These are phyloP conservation scores for Brassica nigra DNA, from an alignment of 345 rosid species.

Conservation along the genomic window DNA sequence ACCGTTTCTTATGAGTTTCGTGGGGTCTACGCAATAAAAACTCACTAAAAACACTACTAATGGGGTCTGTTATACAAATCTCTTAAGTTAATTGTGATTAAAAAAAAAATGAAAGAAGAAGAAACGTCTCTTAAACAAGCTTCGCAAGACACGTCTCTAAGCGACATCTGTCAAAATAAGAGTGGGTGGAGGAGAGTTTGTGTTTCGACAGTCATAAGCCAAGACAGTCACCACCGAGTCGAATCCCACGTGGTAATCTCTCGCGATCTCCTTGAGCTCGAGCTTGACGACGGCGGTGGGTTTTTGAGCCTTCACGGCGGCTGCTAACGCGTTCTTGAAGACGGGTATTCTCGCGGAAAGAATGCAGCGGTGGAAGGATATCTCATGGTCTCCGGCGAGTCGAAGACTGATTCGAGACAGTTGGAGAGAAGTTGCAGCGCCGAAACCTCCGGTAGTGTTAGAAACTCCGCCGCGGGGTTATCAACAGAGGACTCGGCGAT, in stretches of 20 bases:
- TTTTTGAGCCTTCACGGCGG: conserved; percentile 41
- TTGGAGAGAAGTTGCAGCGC: conserved; percentile 60
- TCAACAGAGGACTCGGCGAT: conserved; percentile 39
- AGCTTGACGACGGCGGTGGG: conserved; percentile 36
- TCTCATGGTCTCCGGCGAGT: conserved; percentile 52
- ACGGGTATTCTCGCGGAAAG: conserved; percentile 62
- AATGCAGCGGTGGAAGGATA: conserved; percentile 80
- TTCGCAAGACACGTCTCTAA: too few species aligned
- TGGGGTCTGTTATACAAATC: too few species aligned
- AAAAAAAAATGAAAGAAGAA: too few species aligned
- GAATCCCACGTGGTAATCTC: conserved; percentile 54
- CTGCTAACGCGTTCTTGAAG: conserved; percentile 57
- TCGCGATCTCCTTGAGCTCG: conserved; percentile 61
- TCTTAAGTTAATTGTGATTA: too few species aligned
- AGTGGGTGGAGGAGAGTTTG: too few species aligned
- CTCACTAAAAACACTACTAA: too few species aligned
- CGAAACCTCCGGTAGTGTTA: conserved; percentile 21
- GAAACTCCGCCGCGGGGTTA: conserved; percentile 4
- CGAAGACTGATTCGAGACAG: conserved; percentile 56
- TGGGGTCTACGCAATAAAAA: too few species aligned
- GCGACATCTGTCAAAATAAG: too few species aligned
- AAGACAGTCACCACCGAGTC: conserved; percentile 64
- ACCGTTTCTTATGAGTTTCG: too few species aligned
- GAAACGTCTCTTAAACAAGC: too few species aligned
- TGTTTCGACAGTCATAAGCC: conserved; percentile 34